Conservation (phyloP, 371 early-diverging fungal genomes). For the Mucor racemosus region DNA sequence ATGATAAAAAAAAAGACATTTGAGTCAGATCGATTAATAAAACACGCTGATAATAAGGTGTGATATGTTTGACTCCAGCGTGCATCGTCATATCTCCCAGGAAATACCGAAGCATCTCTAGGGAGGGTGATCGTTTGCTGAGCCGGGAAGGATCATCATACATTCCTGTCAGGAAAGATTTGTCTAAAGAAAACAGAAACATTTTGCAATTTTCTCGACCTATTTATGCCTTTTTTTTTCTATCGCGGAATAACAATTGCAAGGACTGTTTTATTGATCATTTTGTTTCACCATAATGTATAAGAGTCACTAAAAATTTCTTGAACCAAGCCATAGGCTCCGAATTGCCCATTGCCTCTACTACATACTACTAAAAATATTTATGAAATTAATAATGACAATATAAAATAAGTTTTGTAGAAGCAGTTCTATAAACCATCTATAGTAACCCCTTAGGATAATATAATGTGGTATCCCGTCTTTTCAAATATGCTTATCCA, state of each 20-base stretch:
- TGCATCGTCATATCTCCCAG: conserved; percentile 32
- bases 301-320: conserved; percentile 2
- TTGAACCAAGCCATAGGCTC: background rate
- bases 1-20: conserved; percentile 8
- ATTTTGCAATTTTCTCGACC: conserved; percentile 3
- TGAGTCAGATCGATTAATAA: conserved; percentile 33
- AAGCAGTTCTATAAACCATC: too few relatives aligned
- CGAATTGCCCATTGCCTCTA: background rate
- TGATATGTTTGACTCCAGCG: conserved; percentile 30
- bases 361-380: too few relatives aligned
- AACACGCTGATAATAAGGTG: conserved; percentile 32
- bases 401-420: too few relatives aligned
- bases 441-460: too few relatives aligned
- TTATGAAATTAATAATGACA: too few relatives aligned
- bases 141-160: conserved; percentile 33
- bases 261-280: background rate
- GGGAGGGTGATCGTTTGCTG: conserved; percentile 32
- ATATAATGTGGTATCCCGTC: too few relatives aligned
- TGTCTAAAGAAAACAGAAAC: conserved; percentile 29
- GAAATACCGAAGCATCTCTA: conserved; percentile 15
- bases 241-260: background rate
- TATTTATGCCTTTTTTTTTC: conserved; percentile 17
- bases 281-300: background rate
- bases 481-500: too few relatives aligned
- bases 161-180: conserved; percentile 37